Conservation (phyloP, 2,329 filamentous ascomycete genomes). For the Graphilbum fragrans region DNA sequence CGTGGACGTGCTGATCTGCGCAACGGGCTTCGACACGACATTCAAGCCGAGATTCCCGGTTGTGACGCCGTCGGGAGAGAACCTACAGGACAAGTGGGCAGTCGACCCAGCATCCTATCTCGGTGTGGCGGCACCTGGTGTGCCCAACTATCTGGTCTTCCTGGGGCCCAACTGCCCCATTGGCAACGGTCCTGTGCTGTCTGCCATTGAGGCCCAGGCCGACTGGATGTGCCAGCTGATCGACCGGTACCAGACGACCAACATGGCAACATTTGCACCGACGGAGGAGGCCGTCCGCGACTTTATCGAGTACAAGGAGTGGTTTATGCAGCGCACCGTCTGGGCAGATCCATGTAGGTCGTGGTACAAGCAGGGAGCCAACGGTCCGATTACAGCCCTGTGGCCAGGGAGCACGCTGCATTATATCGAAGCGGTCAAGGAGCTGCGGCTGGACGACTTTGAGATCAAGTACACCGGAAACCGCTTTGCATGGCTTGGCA, state of each 20-base stretch:
- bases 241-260: constrained; percentile 35
- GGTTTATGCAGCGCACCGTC: constrained; percentile 18
- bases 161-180: constrained; percentile 12
- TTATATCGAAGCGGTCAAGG: constrained; percentile 12
- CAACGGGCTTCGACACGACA: constrained; percentile 24
- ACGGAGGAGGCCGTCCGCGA: constrained; percentile 12
- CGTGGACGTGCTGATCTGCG: constrained; percentile 19
- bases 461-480: constrained; percentile 7
- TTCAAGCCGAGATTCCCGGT: constrained; percentile 21
- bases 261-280: constrained; percentile 23
- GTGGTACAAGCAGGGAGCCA: constrained; percentile 16
- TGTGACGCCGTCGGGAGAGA: constrained; percentile 6
- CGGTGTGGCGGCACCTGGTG: constrained; percentile 19
- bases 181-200: constrained; percentile 10
- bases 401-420: constrained; percentile 10
- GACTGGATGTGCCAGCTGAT: constrained; percentile 36
- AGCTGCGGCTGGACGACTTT: constrained; percentile 19
- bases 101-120: constrained; percentile 22
- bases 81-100: constrained; percentile 13
- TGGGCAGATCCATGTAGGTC: constrained; percentile 17
- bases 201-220: constrained; percentile 11
- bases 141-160: constrained; percentile 16
- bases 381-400: constrained; percentile 11
- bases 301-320: constrained; percentile 16
- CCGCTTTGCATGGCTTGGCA: constrained; percentile 7